phyloP scores from a whole-genome alignment of 78 protist genomes.

The Dictyostelium citrinum region DNA sequence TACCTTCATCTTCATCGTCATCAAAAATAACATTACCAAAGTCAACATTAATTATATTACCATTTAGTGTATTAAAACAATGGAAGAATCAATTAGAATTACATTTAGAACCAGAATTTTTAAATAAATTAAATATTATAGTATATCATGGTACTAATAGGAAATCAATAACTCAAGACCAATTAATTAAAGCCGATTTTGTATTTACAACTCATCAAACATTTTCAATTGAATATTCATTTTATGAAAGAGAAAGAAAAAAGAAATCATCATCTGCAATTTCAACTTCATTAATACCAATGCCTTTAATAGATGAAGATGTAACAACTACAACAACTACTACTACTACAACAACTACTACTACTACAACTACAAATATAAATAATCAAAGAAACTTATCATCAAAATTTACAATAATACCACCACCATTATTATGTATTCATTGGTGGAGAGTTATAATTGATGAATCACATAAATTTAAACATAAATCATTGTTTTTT shows the following conservation, averaged over 20 bases:
- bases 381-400: background rate
- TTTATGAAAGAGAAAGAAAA: background rate
- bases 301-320: background rate
- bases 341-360: background rate
- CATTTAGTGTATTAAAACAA: background rate
- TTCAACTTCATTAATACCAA: background rate
- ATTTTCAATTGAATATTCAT: conserved; percentile 1
- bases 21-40: background rate
- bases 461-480: conserved; percentile 51
- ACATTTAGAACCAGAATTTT: background rate
- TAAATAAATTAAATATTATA: background rate
- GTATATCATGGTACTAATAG: conserved; percentile 3
- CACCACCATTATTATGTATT: background rate
- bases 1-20: background rate
- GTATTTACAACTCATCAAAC: conserved; percentile 29
- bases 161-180: background rate
- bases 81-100: conserved; percentile 42
- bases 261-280: background rate
- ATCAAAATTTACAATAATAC: background rate
- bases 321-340: background rate
- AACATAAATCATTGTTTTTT: conserved; percentile 6
- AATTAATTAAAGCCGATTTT: background rate
- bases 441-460: conserved; percentile 67
- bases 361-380: background rate
- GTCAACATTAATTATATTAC: conserved; percentile 52